phyloP scores from a whole-genome alignment of 139 green algal genomes.

The Spirogloea muscicola region DNA sequence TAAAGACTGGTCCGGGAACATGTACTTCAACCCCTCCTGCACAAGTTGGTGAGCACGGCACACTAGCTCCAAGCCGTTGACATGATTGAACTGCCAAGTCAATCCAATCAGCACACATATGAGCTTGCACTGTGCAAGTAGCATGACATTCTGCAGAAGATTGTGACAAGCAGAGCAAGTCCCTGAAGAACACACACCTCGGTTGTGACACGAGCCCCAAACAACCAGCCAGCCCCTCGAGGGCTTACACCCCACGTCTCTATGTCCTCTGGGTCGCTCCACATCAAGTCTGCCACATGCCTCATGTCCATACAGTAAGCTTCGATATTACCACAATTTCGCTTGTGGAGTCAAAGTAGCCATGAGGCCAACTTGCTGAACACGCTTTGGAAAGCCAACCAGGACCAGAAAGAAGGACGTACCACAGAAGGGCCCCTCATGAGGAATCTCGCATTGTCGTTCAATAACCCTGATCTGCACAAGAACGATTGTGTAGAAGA shows the following conservation, averaged over 20 bases:
- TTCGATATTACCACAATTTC: too few relatives aligned
- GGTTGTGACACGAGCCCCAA: constrained; percentile 80
- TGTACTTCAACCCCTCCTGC: constrained; percentile 98
- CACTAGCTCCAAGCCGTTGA: constrained; percentile 94
- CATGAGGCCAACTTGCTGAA: too few relatives aligned
- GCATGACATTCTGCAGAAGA: too few relatives aligned
- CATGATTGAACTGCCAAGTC: constrained; percentile 57
- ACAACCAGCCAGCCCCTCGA: constrained; percentile 93
- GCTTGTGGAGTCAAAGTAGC: too few relatives aligned
- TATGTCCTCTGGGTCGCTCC: constrained; percentile 97
- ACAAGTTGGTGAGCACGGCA: constrained; percentile 97
- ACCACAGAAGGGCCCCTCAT: constrained; percentile 74
- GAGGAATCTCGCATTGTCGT: constrained; percentile 93
- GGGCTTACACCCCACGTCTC: constrained; percentile 93
- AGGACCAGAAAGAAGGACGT: too few relatives aligned
- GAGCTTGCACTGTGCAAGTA: too few relatives aligned
- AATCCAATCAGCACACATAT: too few relatives aligned
- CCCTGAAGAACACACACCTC: constrained; percentile 97
- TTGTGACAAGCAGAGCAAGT: too few relatives aligned
- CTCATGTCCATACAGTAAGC: too few relatives aligned
- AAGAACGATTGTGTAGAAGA: too few relatives aligned
- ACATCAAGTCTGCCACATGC: constrained; percentile 98
- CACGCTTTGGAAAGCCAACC: too few relatives aligned
- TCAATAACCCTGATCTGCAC: constrained; percentile 91
- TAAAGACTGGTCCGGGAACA: constrained; percentile 82